Conservation (phyloP, 257 asterid genomes). For the Solanum commersonii region DNA sequence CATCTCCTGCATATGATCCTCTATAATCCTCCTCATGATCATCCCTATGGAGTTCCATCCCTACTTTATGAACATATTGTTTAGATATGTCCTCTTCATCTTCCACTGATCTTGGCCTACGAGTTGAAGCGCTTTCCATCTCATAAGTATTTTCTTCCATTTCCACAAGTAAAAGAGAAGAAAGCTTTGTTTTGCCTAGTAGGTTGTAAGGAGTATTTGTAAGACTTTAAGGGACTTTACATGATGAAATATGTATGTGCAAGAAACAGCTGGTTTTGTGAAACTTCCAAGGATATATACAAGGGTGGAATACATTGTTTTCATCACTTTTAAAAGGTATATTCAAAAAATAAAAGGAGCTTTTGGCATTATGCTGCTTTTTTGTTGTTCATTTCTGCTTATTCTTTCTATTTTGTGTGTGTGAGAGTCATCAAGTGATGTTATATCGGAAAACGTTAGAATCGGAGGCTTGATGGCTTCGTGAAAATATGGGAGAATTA, state of each 20-base stretch:
- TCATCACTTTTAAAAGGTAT: constrained; percentile 12
- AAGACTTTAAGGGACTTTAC: neutral
- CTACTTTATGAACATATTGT: constrained; percentile 32
- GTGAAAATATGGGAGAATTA: neutral
- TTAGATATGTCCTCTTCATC: constrained; percentile 17
- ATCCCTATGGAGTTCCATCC: constrained; percentile 37
- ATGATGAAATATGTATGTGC: constrained; percentile 2
- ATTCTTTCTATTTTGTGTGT: neutral
- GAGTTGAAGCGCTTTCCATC: neutral
- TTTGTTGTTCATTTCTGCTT: neutral
- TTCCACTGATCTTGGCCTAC: constrained; percentile 13
- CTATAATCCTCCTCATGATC: constrained; percentile 16
- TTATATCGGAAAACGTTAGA: neutral
- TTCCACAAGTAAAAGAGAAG: neutral
- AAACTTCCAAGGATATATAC: constrained; percentile 37
- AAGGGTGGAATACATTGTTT: neutral
- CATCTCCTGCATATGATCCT: constrained; percentile 17
- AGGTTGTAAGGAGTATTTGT: neutral
- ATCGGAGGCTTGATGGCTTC: neutral
- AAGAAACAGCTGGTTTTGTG: constrained; percentile 59
- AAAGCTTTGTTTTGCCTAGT: neutral
- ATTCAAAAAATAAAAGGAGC: neutral
- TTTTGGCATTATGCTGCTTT: neutral
- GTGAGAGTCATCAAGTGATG: neutral
- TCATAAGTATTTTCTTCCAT: neutral